Evolutionary conservation across 225 moss, liverwort and hornwort species (phyloP).

Genomic region (Bryoerythrophyllum caledonicum): DNA sequence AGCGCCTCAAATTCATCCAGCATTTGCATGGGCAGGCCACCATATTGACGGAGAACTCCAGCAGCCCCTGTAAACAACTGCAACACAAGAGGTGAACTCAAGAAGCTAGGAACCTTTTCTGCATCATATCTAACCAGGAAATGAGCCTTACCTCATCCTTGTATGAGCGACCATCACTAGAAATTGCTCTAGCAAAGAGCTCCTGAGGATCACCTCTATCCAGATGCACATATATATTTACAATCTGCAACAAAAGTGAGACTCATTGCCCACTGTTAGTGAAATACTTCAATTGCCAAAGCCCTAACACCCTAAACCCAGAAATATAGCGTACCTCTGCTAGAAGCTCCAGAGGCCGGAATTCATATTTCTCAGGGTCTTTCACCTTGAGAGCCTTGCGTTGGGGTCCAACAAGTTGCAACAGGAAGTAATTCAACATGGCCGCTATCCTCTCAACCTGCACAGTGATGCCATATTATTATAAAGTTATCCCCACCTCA

Average conservation of each 20-base stretch:
- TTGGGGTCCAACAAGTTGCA: slow-evolving; percentile 90
- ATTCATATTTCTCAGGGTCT: slow-evolving; percentile 97
- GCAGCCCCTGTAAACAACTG: slow-evolving; percentile 79
- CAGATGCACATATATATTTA: slow-evolving; percentile 88
- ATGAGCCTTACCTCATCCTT: slow-evolving; percentile 66
- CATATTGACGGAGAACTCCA: slow-evolving; percentile 38
- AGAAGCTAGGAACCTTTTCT: too few relatives aligned
- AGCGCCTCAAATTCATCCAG: slow-evolving; percentile 73
- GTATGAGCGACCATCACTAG: slow-evolving; percentile 89
- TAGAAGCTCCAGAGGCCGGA: slow-evolving; percentile 90
- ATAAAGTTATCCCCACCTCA: neutral
- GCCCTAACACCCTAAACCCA: neutral
- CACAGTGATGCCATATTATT: neutral
- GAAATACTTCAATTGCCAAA: neutral
- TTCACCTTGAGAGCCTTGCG: slow-evolving; percentile 70
- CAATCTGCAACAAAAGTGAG: slow-evolving; percentile 53
- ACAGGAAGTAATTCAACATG: slow-evolving; percentile 95
- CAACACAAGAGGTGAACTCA: slow-evolving; percentile 46
- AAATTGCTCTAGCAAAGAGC: slow-evolving; percentile 85
- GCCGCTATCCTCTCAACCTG: slow-evolving; percentile 98
- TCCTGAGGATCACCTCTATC: slow-evolving; percentile 71
- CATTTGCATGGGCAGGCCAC: slow-evolving; percentile 46
- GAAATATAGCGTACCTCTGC: slow-evolving; percentile 61
- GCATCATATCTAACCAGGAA: too few relatives aligned
- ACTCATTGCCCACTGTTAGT: neutral